Evolutionary conservation across 371 early-diverging fungal species (phyloP).

Genomic region (Blakeslea trispora): DNA sequence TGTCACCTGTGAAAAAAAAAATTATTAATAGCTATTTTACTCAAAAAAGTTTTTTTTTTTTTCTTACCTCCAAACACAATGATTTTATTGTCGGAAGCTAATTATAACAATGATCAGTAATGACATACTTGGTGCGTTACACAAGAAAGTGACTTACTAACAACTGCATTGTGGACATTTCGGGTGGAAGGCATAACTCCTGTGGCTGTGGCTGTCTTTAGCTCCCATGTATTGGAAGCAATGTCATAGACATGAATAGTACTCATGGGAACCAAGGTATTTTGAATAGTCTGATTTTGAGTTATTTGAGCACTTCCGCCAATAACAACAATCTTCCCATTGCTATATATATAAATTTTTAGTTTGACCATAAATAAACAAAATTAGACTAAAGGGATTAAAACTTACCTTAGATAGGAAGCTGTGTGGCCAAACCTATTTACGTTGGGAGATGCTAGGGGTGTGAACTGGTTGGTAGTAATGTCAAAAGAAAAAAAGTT

Average conservation of each 20-base stretch:
- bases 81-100: conserved; percentile 40
- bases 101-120: conserved; percentile 6
- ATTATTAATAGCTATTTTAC: not conserved
- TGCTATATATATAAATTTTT: conserved; percentile 21
- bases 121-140: not conserved
- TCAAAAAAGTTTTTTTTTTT: not conserved
- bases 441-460: conserved; percentile 20
- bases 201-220: conserved; percentile 6
- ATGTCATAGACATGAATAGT: conserved; percentile 34
- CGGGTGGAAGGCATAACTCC: conserved; percentile 25
- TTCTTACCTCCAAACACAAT: conserved; percentile 48
- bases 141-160: conserved; percentile 35
- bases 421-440: conserved; percentile 36
- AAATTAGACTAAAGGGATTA: not conserved
- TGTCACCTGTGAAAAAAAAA: conserved; percentile 31
- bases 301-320: conserved; percentile 34
- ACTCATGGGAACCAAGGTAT: conserved; percentile 20
- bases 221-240: conserved; percentile 26
- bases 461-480: conserved; percentile 13
- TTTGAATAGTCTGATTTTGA: not conserved
- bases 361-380: conserved; percentile 3
- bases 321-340: conserved; percentile 41
- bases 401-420: conserved; percentile 30
- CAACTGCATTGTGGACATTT: conserved; percentile 39
- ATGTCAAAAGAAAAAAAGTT: conserved; percentile 32